phyloP scores from a whole-genome alignment of 2,329 filamentous ascomycete species.

The Colletotrichum scovillei region DNA sequence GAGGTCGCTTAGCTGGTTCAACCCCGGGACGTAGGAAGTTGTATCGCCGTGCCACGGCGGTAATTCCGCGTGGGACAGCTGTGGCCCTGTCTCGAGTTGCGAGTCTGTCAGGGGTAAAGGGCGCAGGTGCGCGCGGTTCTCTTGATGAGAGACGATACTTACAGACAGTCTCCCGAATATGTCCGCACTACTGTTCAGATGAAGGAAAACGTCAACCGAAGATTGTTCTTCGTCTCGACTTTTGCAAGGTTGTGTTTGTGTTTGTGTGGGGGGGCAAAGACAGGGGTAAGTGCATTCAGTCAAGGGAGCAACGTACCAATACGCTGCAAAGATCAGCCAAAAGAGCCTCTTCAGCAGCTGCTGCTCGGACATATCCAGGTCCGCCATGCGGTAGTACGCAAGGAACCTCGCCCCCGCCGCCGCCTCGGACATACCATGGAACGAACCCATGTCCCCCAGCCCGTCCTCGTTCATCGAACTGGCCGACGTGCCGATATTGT shows the following conservation, averaged over 20 bases:
- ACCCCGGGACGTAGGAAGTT: conserved; percentile 46
- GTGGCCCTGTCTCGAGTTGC: conserved; percentile 42
- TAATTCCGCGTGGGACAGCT: conserved; percentile 26
- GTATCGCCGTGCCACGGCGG: conserved; percentile 46
- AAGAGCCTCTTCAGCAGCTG: conserved; percentile 48
- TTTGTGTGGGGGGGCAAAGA: background rate
- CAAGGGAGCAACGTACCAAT: conserved; percentile 13
- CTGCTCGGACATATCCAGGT: conserved; percentile 41
- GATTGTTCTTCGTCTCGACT: background rate
- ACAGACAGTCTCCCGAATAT: conserved; percentile 43
- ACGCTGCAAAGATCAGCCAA: conserved; percentile 46
- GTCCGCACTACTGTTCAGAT: conserved; percentile 41
- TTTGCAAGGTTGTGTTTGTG: background rate
- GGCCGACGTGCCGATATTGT: conserved; percentile 46
- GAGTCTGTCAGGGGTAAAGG: conserved; percentile 43
- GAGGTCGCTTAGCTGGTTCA: conserved; percentile 46
- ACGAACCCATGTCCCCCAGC: conserved; percentile 31
- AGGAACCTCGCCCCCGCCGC: conserved; percentile 45
- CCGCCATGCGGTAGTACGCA: conserved; percentile 41
- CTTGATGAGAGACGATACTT: conserved; percentile 41
- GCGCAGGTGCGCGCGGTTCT: conserved; percentile 40
- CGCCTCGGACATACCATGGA: conserved; percentile 40
- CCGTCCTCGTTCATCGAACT: conserved; percentile 33
- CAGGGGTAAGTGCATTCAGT: background rate
- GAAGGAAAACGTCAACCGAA: conserved; percentile 41